A percentile compares a stretch with the other conserved stretches of the same genome.
phyloP scores from a whole-genome alignment of 2,329 filamentous ascomycete genomes.

The Venturia nashicola region DNA sequence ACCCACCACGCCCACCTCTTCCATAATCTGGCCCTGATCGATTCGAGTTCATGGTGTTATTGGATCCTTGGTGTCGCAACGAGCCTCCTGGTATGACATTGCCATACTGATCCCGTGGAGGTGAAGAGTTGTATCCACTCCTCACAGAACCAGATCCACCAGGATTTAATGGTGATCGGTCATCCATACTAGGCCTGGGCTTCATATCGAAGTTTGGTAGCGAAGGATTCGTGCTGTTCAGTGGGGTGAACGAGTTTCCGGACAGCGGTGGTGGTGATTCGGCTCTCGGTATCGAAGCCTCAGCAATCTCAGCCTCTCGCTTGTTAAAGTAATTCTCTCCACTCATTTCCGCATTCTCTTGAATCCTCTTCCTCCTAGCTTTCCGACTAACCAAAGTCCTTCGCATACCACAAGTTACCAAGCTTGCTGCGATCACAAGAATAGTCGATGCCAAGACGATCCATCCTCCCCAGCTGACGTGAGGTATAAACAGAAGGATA shows the following conservation, averaged over 20 bases:
- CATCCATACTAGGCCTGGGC: constrained; percentile 50
- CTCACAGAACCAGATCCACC: constrained; percentile 28
- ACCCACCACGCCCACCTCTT: constrained; percentile 26
- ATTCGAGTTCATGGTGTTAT: constrained; percentile 31
- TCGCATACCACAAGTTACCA: constrained; percentile 91
- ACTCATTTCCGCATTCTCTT: constrained; percentile 93
- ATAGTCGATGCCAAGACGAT: constrained; percentile 83
- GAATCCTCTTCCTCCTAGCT: constrained; percentile 83
- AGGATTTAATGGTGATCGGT: constrained; percentile 57
- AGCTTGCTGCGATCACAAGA: constrained; percentile 64
- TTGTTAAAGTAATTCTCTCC: constrained; percentile 73
- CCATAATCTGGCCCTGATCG: constrained; percentile 21
- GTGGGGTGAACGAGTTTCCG: constrained; percentile 44
- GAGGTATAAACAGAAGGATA: constrained; percentile 85
- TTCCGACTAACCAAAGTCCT: constrained; percentile 84
- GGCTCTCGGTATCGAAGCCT: constrained; percentile 31
- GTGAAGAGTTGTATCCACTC: constrained; percentile 26
- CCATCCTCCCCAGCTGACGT: constrained; percentile 89
- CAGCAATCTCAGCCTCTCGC: constrained; percentile 30
- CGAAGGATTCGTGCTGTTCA: constrained; percentile 34
- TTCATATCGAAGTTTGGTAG: constrained; percentile 54
- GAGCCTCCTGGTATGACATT: constrained; percentile 38
- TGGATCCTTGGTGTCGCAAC: constrained; percentile 34
- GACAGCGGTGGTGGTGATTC: constrained; percentile 42
- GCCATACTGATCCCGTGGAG: constrained; percentile 38